Base-by-base conservation (phyloP, 2,329 filamentous ascomycete species). In the Blastomyces silverae region DNA sequence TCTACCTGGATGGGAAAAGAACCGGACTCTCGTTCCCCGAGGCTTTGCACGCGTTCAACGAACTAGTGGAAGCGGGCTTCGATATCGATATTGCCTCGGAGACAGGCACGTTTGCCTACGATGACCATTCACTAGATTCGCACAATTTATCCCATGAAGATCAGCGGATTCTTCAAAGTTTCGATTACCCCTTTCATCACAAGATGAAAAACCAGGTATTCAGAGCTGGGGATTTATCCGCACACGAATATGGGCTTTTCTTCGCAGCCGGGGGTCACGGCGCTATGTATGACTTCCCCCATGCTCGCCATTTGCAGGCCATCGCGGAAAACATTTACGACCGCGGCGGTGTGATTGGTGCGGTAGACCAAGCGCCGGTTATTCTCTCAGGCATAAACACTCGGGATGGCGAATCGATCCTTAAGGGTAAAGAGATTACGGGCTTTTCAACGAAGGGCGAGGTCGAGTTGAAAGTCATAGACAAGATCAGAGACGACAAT, bases 61-160 rank as follows among this genome's bases (percentile, higher is more conserved):
- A 66, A 42, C 62, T 70, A n/a, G 61, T 63, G 11, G 59, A 64
- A 17, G 79, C 79, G 4, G 80, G 81, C 4, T 80, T 82, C 71
- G 77, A 79, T 64, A 77, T 81, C 65, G 79, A 81, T 67, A 72
- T 81, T 60, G 76, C 75, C 11, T 80, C 79, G 10, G 79, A 81
- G 68, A 79, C 73, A 5, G 79, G 80, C 50, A 74, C 67, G 0
- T 81, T 76, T 68, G 73, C 68, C 1, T 73, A 74, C 3, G 79
- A 81, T 69, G 79, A 77, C 75, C 73, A 80, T 52, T 78, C 74
- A 25, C 69, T 75, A 61, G 73, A 77, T 64, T 69, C 71, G 7
- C 75, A 78, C 59, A 80, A 74, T 65, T 71, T 81, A 34, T 71
- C 69, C 31, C 76, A 73, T 53, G 73, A 75, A 0, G 79, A 81